Base-by-base conservation (phyloP, 2,329 filamentous ascomycete genomes). In the Coniochaeta prunicola region DNA sequence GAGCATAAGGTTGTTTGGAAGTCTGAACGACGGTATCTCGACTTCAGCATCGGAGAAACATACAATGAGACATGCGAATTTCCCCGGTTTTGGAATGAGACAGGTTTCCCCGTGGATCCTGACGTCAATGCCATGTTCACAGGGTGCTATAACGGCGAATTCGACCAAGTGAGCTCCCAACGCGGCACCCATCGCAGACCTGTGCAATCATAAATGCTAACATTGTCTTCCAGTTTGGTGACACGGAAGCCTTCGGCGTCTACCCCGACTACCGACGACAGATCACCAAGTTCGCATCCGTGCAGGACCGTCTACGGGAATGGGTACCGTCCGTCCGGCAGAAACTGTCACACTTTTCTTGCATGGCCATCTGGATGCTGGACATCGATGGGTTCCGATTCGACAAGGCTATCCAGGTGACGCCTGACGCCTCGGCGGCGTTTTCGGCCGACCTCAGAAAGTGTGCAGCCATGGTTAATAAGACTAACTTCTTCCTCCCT, bases 311-410 rank as follows among this genome's bases (percentile, higher is more conserved):
- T 66, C 73, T 88, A 9, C 78, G 85, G 58, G 84, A 86, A 67
- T 88, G 85, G 85, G 66, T 78, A 34, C 80, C 82, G 1, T 77
- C 78, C 21, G 84, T 86, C 0, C 73, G 79, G 38, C 74, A 80
- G 54, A 82, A 81, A 64, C 71, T 87, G 57, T 78, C 80, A 60
- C 77, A 79, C 48, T 85, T 86, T 64, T 84, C 82, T 2, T 87
- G 84, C 69, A 81, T 86, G 69, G 77, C 82, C 45, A 84, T 87
- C 59, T 71, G 75, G 21, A 81, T 80, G 60, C 74, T 87, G 21
- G 84, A 87, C 65, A 82, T 87, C 58, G 84, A 87, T 65, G 85
- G 84, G 0, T 86, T 85, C 64, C 80, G 84, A 53, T 84, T 85
- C 69, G 84, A 87, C 69, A 87, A 87, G 69, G 84, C 83, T 3